Conservation (phyloP, 805 yeast genomes). For the Candida ipomoeae region DNA sequence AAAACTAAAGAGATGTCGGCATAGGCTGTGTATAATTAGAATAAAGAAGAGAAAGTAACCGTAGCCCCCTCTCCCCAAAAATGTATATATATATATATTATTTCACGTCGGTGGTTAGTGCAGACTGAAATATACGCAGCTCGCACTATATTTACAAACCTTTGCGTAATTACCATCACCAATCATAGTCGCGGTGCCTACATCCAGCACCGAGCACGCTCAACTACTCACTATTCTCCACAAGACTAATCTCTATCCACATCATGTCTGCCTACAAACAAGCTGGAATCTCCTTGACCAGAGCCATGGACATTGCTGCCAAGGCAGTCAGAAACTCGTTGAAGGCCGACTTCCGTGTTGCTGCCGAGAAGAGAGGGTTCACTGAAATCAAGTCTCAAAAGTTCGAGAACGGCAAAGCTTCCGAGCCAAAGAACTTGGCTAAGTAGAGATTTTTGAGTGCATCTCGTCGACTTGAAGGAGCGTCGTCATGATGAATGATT, state of each 20-base stretch:
- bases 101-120: background rate
- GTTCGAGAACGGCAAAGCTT: slow-evolving; percentile 63
- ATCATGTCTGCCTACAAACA: slow-evolving; percentile 46
- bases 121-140: slow-evolving; percentile 7
- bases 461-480: background rate
- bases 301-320: slow-evolving; percentile 87
- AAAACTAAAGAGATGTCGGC: too few species aligned
- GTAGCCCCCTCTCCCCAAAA: too few species aligned
- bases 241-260: background rate
- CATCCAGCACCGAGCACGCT: slow-evolving; percentile 11
- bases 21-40: too few species aligned
- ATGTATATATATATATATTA: too few species aligned
- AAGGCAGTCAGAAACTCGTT: slow-evolving; percentile 81
- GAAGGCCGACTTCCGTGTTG: slow-evolving; percentile 78
- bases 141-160: background rate
- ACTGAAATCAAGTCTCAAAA: slow-evolving; percentile 72
- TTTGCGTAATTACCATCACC: slow-evolving; percentile 17
- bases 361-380: slow-evolving; percentile 65
- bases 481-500: background rate
- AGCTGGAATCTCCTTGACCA: slow-evolving; percentile 63
- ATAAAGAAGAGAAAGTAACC: too few species aligned
- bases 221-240: slow-evolving; percentile 2
- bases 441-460: slow-evolving; percentile 13
- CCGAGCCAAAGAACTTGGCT: slow-evolving; percentile 37
- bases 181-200: slow-evolving; percentile 13